These are phyloP conservation scores for Yamadazyma akitaensis DNA, from an alignment of 805 yeast genomes.

Conservation along the genomic window DNA sequence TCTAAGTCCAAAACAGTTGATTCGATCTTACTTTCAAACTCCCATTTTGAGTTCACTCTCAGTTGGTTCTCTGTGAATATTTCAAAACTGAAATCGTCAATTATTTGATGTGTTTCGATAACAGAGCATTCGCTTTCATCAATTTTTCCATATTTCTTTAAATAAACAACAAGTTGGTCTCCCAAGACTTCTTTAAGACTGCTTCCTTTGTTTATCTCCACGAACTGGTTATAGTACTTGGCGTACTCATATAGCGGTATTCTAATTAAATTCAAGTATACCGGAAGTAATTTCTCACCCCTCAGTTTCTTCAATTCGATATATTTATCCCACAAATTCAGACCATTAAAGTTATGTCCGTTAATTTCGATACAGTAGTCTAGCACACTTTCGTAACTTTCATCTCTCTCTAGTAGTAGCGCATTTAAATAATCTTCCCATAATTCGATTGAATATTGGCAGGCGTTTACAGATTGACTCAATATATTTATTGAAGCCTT, in stretches of 20 bases:
- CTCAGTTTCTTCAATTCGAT: conserved; percentile 27
- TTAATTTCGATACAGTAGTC: conserved; percentile 29
- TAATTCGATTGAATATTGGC: conserved; percentile 59
- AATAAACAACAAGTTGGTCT: conserved; percentile 16
- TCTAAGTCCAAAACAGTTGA: conserved; percentile 50
- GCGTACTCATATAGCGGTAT: conserved; percentile 88
- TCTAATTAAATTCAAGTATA: conserved; percentile 44
- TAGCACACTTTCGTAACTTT: background rate
- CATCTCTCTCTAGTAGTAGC: conserved; percentile 29
- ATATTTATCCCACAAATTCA: conserved; percentile 78
- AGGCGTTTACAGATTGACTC: conserved; percentile 42
- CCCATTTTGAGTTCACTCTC: conserved; percentile 62
- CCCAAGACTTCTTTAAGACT: conserved; percentile 25
- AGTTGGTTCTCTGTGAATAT: conserved; percentile 47
- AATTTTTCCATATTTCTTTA: conserved; percentile 21
- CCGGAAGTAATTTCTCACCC: conserved; percentile 30
- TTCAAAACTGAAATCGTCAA: conserved; percentile 43
- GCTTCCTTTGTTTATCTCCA: conserved; percentile 34
- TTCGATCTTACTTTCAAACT: conserved; percentile 63
- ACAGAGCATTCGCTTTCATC: conserved; percentile 23
- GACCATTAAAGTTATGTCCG: conserved; percentile 75
- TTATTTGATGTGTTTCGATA: conserved; percentile 37
- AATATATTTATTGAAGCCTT: conserved; percentile 47
- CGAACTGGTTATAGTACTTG: conserved; percentile 57
- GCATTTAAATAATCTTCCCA: conserved; percentile 68